A percentile compares a stretch with the other conserved stretches of the same genome.
phyloP scores from a whole-genome alignment of 768 basidiomycete species.

The Hebeloma cylindrosporum region DNA sequence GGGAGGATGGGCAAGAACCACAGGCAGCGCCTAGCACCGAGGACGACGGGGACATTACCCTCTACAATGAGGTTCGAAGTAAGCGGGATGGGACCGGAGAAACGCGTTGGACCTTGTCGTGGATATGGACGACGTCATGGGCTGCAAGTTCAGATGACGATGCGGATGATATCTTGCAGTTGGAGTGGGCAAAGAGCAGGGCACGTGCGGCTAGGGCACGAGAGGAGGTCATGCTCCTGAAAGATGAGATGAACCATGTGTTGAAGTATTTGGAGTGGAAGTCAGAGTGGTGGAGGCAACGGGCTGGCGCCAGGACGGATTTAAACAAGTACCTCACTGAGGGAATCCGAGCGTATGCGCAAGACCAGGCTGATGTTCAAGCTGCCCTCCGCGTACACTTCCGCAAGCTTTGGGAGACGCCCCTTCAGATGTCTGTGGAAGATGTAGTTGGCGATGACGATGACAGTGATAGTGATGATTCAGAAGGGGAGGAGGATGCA shows the following conservation, averaged over 20 bases:
- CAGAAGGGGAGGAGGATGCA: not conserved
- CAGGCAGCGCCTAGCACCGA: not conserved
- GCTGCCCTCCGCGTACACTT: conserved; percentile 1
- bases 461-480: not conserved
- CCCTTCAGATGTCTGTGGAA: not conserved
- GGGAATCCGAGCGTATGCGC: conserved; percentile 2
- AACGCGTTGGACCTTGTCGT: conserved; percentile 10
- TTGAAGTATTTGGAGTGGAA: conserved; percentile 4
- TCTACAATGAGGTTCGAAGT: conserved; percentile 5
- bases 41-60: conserved; percentile 1
- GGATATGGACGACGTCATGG: conserved; percentile 13
- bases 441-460: too few species aligned
- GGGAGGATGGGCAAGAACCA: too few species aligned
- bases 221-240: conserved; percentile 10
- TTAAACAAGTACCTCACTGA: not conserved
- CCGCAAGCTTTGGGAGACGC: not conserved
- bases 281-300: conserved; percentile 5
- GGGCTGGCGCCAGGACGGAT: not conserved
- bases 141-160: not conserved
- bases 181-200: conserved; percentile 9
- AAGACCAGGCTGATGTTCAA: conserved; percentile 3
- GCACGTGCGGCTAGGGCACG: not conserved
- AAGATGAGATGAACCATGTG: conserved; percentile 8
- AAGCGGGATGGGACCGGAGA: conserved; percentile 14
- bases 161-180: conserved; percentile 6